Base-by-base conservation (phyloP, 352 stramenopile genomes). In the Phytophthora multivora region DNA sequence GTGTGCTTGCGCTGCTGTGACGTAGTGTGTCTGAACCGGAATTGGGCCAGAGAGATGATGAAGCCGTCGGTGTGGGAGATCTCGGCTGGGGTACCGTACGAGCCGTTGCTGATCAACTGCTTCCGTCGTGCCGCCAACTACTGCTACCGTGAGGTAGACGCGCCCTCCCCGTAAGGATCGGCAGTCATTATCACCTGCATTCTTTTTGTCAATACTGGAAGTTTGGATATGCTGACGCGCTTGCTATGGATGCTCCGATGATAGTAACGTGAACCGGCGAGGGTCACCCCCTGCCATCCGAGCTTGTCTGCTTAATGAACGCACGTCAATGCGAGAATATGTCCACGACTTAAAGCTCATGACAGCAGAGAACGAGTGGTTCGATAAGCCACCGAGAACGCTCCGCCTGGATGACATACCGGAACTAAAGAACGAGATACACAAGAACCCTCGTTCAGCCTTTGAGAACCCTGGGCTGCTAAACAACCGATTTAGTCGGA, bases 251-350 rank as follows among this genome's bases (percentile, higher is more conserved):
- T 75, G 31, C 18, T 30, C 51, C 15, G 31, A 12, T 13, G 3
- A 13, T 67, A 96, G 88, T 46, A 96, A 96, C 59, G 88, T 96
- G 18, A 96, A 96, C 47, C 82, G 88, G 19, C 80, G 88, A 53
- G 88, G 88, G 5, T 83, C 81, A 4, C 88, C 88, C n/a, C 88
- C 88, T 26, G 87, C 89, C 7, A 95, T 95, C 40, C 86, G 88
- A 6, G 86, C 84, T 3, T 96, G 86, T 23, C 58, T 96, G 26
- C 57, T 94, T 51, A 93, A 86, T 61, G 88, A 96, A 30, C 83
- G 83, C 43, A 94, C 84, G 10, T 93, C 86, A 3, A 89, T 96
- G 76, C 86, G 85, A 12, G 86, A 96, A 65, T 96, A 96, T 31
- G 82, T 94, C 25, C 74, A 86, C 43, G 86, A 95, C 73, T 63